Percentiles rank a stretch among this genome's conserved stretches.
Evolutionary conservation across 2,329 filamentous ascomycete genomes (phyloP).

Genomic region (Bipolaris zeicola): DNA sequence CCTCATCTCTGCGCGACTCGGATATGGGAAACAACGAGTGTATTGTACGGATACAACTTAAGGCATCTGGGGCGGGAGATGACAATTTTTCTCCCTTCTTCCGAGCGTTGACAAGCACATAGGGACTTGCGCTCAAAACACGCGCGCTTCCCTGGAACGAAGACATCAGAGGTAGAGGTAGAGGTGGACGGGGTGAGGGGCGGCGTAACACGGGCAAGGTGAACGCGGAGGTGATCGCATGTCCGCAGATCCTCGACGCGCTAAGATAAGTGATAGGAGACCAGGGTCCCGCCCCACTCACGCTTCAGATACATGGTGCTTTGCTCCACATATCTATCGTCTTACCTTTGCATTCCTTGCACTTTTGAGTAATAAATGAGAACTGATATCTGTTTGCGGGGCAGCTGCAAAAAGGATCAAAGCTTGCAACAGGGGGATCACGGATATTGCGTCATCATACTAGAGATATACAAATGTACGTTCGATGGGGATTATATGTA

Average conservation of each 20-base stretch:
- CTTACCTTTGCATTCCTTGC: no score
- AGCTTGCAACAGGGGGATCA: no score
- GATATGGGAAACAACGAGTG: constrained; percentile 24
- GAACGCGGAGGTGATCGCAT: constrained; percentile 16
- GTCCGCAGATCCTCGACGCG: constrained; percentile 18
- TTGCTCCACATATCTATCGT: not conserved
- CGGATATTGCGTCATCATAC: no score
- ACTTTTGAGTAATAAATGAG: no score
- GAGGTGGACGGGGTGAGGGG: not conserved
- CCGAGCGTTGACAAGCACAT: not conserved
- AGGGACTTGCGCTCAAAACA: constrained; percentile 13
- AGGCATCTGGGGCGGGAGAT: constrained; percentile 17
- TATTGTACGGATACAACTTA: constrained; percentile 17
- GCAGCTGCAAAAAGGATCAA: no score
- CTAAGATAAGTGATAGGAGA: constrained; percentile 23
- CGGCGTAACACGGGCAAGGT: constrained; percentile 4
- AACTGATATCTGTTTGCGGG: no score
- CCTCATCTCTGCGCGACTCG: constrained; percentile 7
- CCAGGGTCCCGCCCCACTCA: constrained; percentile 13
- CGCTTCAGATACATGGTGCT: not conserved
- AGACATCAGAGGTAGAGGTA: constrained; percentile 21
- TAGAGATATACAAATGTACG: no score
- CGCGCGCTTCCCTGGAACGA: constrained; percentile 25
- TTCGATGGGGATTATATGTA: no score
- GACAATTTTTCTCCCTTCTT: not conserved